A percentile compares a stretch with the other conserved stretches of the same genome.
Conservation (phyloP, 345 rosid species). For the Populus davidiana region DNA sequence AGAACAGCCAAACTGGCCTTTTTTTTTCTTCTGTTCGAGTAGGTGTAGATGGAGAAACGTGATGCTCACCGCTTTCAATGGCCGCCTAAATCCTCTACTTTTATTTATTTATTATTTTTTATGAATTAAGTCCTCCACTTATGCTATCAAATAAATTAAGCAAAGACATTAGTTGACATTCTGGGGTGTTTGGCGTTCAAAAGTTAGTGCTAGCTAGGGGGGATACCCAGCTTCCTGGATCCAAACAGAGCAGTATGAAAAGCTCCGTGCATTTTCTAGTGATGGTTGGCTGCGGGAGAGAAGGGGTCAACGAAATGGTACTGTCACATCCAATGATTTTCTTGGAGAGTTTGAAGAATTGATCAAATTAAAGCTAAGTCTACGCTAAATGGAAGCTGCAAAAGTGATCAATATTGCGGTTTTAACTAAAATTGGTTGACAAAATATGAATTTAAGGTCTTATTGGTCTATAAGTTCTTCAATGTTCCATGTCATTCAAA, state of each 20-base stretch:
- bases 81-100: too few species aligned
- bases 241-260: not conserved
- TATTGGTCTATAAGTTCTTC: too few species aligned
- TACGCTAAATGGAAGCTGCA: not conserved
- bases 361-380: not conserved
- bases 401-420: not conserved
- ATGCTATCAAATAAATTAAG: too few species aligned
- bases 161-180: too few species aligned
- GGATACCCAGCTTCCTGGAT: too few species aligned
- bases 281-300: not conserved
- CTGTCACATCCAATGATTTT: not conserved
- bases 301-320: too few species aligned
- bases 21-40: not conserved
- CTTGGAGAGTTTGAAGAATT: not conserved
- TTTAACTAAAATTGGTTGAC: slow-evolving; percentile 1
- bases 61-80: not conserved
- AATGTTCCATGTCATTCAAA: too few species aligned
- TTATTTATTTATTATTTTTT: too few species aligned
- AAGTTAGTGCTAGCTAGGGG: too few species aligned
- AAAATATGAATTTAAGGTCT: not conserved
- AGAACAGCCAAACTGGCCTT: slow-evolving; percentile 18
- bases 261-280: not conserved
- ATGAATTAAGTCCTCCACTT: not conserved
- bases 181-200: too few species aligned
- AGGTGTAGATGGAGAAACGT: slow-evolving; percentile 2